Conservation (phyloP, 106 monocot species). For the Platanthera guangdongensis region DNA sequence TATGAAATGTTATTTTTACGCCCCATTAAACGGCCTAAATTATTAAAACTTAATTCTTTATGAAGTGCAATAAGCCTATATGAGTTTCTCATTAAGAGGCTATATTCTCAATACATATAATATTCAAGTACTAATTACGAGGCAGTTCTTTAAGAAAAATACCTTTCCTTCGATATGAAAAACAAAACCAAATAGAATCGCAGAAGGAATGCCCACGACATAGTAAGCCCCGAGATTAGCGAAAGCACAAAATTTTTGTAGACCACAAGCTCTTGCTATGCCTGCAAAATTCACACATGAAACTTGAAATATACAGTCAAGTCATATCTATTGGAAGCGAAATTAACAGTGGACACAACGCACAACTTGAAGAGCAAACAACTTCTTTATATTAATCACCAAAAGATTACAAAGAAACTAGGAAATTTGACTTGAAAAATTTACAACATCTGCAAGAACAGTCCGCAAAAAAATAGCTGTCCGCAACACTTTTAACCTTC, state of each 20-base stretch:
- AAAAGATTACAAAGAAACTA: too few species aligned
- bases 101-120: neutral
- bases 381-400: too few species aligned
- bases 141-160: neutral
- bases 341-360: too few species aligned
- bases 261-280: conserved; percentile 56
- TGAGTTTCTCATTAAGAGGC: too few species aligned
- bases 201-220: conserved; percentile 60
- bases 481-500: too few species aligned
- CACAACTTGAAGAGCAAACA: too few species aligned
- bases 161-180: conserved; percentile 60
- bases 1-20: neutral
- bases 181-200: conserved; percentile 51
- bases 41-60: neutral
- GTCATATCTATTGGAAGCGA: too few species aligned
- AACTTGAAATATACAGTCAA: neutral
- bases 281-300: conserved; percentile 15
- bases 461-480: too few species aligned
- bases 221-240: conserved; percentile 73
- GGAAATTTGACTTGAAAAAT: too few species aligned
- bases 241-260: conserved; percentile 61
- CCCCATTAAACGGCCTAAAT: neutral
- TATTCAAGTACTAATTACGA: too few species aligned
- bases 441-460: too few species aligned
- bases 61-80: neutral